Percentiles rank a stretch among this genome's conserved stretches.
Evolutionary conservation across 164 flowering plant species (phyloP).

Genomic region (Vitis riparia): DNA sequence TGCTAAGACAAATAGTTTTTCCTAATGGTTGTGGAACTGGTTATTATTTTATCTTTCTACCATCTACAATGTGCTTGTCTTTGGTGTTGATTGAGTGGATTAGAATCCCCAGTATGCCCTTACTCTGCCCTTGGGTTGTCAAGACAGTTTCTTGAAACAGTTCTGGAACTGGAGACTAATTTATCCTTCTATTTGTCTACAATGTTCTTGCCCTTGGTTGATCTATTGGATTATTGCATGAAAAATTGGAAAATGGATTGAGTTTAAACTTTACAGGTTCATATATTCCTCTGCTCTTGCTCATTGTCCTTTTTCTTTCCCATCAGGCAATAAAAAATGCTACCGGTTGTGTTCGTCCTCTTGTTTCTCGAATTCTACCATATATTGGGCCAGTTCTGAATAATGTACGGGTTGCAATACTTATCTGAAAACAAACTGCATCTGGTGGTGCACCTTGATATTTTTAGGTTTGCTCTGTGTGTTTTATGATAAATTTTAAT

Average conservation of each 20-base stretch:
- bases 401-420: constrained; percentile 42
- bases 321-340: constrained; percentile 72
- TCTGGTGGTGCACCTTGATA: constrained; percentile 1
- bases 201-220: no score
- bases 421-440: background rate
- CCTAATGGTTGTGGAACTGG: background rate
- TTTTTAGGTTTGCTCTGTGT: constrained; percentile 1
- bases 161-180: no score
- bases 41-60: background rate
- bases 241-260: no score
- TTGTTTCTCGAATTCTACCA: constrained; percentile 76
- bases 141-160: no score
- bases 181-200: no score
- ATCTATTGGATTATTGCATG: no score
- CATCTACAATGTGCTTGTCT: background rate
- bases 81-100: background rate
- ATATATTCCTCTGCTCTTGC: background rate
- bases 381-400: constrained; percentile 69
- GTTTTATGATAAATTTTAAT: constrained; percentile 21
- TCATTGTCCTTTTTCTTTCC: background rate
- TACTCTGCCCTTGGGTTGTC: no score
- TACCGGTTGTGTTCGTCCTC: constrained; percentile 75
- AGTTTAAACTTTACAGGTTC: background rate
- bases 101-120: background rate
- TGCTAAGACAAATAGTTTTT: background rate